Evolutionary conservation across 148 eudicot genomes (phyloP), one percentile per base, ranked within the genome.

Genomic region (Pouteria glomerata): DNA sequence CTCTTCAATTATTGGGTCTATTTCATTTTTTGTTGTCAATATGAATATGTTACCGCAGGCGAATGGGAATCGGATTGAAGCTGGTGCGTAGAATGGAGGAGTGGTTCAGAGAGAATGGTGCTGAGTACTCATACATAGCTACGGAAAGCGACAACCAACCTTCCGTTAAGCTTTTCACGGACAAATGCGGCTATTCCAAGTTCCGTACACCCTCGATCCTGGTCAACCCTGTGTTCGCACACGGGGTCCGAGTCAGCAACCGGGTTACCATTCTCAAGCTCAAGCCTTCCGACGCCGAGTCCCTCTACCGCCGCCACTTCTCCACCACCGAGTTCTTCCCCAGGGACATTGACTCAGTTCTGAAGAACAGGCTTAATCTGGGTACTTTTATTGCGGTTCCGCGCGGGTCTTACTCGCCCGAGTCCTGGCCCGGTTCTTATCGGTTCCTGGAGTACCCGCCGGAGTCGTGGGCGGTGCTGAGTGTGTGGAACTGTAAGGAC

Each of bases 251-350:
- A 51, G 39, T 83, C 52, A 57, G 84, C 0, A 52, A 45, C 14
- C 81, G 80, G 60, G 80, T 83, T 41, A 47, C 74, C 48, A 64
- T 91, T 70, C 52, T 89, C 44, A 78, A 77, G 29, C 92, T 95
- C 68, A 41, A 74, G 5, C 80, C 91, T 0, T 41, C 79, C 6
- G 96, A 95, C 34, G 93, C 99, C 1, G 97, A 88, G 56, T 34
- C 60, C 2, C 87, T 95, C 79, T 95, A 95, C 84, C 97, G 97
- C 30, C 63, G 67, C 64, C 87, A 79, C 0, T 89, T 88, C 88
- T 82, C 96, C 48, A 78, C 90, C 70, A 86, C 85, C 44, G 99
- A 95, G 81, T 95, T 95, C 73, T 95, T 91, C 76, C 99, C 99
- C 0, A 71, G 91, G 0, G 99, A 95, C 86, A 91, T 95, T 53